Percentiles rank a stretch among this genome's conserved stretches.
phyloP scores from a whole-genome alignment of 768 basidiomycete genomes.

The Exsudoporus frostii region DNA sequence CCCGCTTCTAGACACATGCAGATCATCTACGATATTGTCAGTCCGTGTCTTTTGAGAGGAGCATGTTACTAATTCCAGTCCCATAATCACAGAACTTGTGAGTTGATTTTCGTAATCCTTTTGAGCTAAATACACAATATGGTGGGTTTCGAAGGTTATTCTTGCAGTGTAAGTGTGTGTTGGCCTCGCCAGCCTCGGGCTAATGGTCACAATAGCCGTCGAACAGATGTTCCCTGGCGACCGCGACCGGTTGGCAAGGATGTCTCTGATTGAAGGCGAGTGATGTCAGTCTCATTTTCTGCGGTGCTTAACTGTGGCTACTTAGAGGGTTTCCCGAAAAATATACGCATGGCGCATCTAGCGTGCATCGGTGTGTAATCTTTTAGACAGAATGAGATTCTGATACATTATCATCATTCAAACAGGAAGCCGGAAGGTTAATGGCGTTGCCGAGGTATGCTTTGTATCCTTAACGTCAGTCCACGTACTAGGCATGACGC shows the following conservation, averaged over 20 bases:
- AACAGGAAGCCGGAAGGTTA: constrained; percentile 76
- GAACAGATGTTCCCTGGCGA: constrained; percentile 90
- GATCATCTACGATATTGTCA: constrained; percentile 86
- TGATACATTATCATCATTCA: background rate
- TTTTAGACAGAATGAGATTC: background rate
- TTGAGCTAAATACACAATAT: background rate
- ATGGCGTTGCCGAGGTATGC: constrained; percentile 88
- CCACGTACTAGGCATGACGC: background rate
- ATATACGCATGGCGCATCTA: constrained; percentile 87
- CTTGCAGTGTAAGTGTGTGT: constrained; percentile 54
- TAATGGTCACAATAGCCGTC: constrained; percentile 49
- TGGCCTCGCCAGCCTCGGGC: background rate
- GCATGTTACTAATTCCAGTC: constrained; percentile 14
- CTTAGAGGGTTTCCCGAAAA: constrained; percentile 79
- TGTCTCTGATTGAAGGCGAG: constrained; percentile 90
- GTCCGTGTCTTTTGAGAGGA: constrained; percentile 23
- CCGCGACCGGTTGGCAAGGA: constrained; percentile 70
- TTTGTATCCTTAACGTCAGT: background rate
- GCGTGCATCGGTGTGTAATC: constrained; percentile 67
- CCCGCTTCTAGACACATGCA: constrained; percentile 66
- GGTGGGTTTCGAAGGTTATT: constrained; percentile 37
- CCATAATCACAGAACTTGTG: constrained; percentile 36
- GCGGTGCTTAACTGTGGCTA: background rate
- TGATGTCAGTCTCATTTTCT: background rate
- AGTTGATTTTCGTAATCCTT: background rate